Evolutionary conservation across 768 basidiomycete species (phyloP), one percentile per base, ranked within the genome.

Genomic region (Hericium coralloides): DNA sequence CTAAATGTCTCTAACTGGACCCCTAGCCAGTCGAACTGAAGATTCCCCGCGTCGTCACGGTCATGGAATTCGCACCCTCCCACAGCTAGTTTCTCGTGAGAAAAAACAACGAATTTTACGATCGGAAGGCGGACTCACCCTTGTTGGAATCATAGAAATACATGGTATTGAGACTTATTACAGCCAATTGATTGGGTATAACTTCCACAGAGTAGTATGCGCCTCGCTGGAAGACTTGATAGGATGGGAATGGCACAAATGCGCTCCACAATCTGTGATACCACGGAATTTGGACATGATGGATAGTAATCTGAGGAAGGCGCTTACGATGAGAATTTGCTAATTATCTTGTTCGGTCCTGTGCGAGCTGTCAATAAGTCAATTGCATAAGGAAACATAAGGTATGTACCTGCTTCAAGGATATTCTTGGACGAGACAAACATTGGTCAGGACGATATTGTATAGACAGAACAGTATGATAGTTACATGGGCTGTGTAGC

Each of bases 111-210:
- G 22, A 3, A 57, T 26, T 37, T 17, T 14, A 36, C 7, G 31
- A 31, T 9, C 15, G 15, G 2, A 14, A 25, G 15, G 20, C 41
- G 18, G 26, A 36, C 74, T 57, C 54, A 87, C 90, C 86, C 74
- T 89, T 89, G 70, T 94, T 94, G 14, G 87, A 84, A 67, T 91
- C 88, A 69, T 88, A 95, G 73, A 90, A 94, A 72, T 90, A 95
- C 73, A 95, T 80, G 0, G 92, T 93, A 69, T 94, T 97, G 53
- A 95, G 73, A 62, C 86, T 87, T 65, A 97, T 84, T 51, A 85
- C 88, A 12, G 89, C 90, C 39, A 94, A 63, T 56, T 81, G 65
- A 59, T 84, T 77, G 0, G 89, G 86, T 31, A 95, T 81, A 43
- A 95, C 86, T 64, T 94, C 92, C 38, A 79, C 74, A 2, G 87